Base-by-base conservation (phyloP, 306 rosid genomes). In the Mimosa pudica region DNA sequence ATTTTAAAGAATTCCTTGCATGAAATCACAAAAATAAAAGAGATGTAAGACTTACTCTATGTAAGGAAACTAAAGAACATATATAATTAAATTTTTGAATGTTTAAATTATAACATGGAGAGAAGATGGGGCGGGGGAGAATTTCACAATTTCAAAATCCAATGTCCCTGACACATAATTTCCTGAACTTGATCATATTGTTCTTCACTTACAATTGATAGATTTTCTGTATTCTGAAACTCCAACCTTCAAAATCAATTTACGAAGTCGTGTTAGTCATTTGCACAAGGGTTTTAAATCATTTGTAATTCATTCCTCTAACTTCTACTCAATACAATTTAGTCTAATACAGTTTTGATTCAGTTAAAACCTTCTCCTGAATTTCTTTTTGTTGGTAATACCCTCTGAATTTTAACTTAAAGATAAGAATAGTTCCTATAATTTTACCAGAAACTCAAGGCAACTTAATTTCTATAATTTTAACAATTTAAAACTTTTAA, bases 191-290 rank as follows among this genome's bases (percentile, higher is more conserved):
- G 74, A 70, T 8, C 55, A 18, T 18, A 7, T 46, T 10, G 41
- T 70, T 20, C 60, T 47, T 70, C 16, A 46, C 35, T 46, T 46
- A 20, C 2, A 20, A 20, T 6, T 14, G 45, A 5, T 12, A 45
- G 36, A 44, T 45, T 44, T 69, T 44, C 73, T 18, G 54, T 68
- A 18, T n/a, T 24, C 41, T 70, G 11, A 45, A 70, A 24, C 57
- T 11, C 38, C 57, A 6, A 45, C 74, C 74, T 70, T 70, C 57
- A 70, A 47, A 24, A 70, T 46, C 42, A 70, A 47, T 70, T 13
- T 24, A 46, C 6, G 42, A 2, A 70, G 9, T 13, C 4, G 60
- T 24, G 58, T 70, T 24, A 70, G 2, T 13, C n/a, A 1, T 14
- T 0, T 46, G 49, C 10, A 2, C 9, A 46, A 51, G 6, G 13